Base-by-base conservation (phyloP, 2,329 filamentous ascomycete species). In the Aureobasidium leucospermi region DNA sequence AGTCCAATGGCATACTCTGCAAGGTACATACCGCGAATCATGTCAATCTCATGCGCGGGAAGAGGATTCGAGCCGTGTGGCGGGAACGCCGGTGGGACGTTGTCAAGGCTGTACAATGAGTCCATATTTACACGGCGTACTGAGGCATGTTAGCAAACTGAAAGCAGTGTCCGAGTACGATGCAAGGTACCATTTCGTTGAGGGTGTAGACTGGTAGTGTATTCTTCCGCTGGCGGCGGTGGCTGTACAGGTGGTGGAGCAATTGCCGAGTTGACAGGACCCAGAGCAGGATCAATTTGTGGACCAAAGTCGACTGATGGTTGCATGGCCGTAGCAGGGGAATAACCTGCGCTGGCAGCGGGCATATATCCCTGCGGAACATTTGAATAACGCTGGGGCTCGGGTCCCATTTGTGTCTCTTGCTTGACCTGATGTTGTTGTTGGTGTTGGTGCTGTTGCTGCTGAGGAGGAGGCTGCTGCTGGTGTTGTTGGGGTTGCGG, bases 1-100 rank as follows among this genome's bases (percentile, higher is more conserved):
- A 94, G 81, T 7, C 85, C 87, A 1, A 81, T 82, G 4, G 86
- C 87, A 71, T 94, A 95, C 64, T 90, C 85, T 64, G 87, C 86
- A 66, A 83, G 81, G 73, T 89, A 95, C 15, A 93, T 76, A 62
- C 82, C 82, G 63, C 84, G 85, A 61, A 90, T 84, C 68, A 90
- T 86, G 66, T 85, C 83, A 52, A 89, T 78, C 69, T 92, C 87
- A 66, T 86, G 83, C 55, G 87, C 78, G 57, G 72, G 75, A 46
- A 67, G 81, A 72, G 66, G 65, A 38, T 64, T 64, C 48, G 62
- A 66, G 57, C 61, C 58, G 15, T 57, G 52, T 55, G 70, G 77
- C 72, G 67, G 78, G 31, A 81, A 66, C 23, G 61, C 77, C 3
- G 83, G 81, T 45, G 84, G 80, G 53, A 84, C 73, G 57, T 83